A percentile compares a stretch with the other conserved stretches of the same genome.
These are phyloP conservation scores for Coemansia sp. DNA, from an alignment of 192 early-diverging fungal species.

Conservation along the genomic window DNA sequence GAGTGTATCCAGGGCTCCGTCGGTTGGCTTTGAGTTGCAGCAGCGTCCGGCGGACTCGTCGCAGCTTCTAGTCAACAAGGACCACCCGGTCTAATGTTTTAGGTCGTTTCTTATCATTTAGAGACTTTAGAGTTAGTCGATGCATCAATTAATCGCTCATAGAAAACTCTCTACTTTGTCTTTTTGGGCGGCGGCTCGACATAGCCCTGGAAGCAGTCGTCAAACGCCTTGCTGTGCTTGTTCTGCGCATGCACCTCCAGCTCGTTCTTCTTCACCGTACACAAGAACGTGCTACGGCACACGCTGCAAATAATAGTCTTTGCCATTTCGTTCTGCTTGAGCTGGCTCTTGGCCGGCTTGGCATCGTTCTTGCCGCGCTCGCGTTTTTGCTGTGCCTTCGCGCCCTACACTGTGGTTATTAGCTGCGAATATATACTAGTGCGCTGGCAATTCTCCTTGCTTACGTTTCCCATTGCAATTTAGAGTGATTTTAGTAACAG, in stretches of 20 bases:
- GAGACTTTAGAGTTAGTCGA: too few relatives aligned
- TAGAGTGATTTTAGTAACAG: too few relatives aligned
- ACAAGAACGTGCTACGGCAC: conserved; percentile 2
- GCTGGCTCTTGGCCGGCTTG: conserved; percentile 6
- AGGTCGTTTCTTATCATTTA: too few relatives aligned
- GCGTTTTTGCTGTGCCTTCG: conserved; percentile 2
- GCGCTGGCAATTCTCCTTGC: background rate
- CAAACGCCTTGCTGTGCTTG: background rate
- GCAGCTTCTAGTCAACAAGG: too few relatives aligned
- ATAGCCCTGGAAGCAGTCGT: background rate
- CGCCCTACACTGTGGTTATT: background rate
- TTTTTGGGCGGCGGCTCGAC: background rate
- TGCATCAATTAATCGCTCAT: too few relatives aligned
- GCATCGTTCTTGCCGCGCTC: background rate
- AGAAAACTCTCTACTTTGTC: background rate
- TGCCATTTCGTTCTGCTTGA: conserved; percentile 4
- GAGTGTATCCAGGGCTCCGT: background rate
- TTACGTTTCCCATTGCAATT: conserved; percentile 2
- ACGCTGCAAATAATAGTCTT: background rate
- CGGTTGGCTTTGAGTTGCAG: background rate
- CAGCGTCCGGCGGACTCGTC: too few relatives aligned
- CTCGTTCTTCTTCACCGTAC: conserved; percentile 5
- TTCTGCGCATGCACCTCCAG: background rate
- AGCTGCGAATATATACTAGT: background rate
- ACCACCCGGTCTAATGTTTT: too few relatives aligned